Base-by-base conservation (phyloP, 805 yeast genomes). In the Kregervanrija delftensis region DNA sequence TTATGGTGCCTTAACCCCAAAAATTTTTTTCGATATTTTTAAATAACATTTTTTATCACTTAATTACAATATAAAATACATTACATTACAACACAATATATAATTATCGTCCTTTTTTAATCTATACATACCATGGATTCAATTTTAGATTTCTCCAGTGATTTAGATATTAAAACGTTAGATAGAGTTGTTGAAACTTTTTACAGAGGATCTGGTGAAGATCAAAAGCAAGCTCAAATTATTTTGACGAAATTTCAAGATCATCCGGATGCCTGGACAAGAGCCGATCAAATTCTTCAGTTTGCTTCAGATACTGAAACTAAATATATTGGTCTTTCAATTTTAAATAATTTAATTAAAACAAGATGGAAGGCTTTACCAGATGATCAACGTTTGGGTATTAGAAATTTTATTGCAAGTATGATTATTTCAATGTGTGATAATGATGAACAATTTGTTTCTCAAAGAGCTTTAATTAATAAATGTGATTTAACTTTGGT, bases 361-460 rank as follows among this genome's bases (percentile, higher is more conserved):
- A 85, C 95, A 41, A 79, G 90, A 57, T 93, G 99, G 99, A 93
- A 89, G 65, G 76, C 89, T 45, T 73, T 93, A 43, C 96, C 96
- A 10, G 81, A 77, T 47, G 89, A 83, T 36, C 96, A 93, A 67
- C 77, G 96, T 55, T 71, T 84, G 41, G 98, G 98, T 22, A 93
- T 93, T 54, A 79, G 99, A 60, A 89, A 91, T 61, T 93, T 93
- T 57, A 77, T 90, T 48, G 97, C 90, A 45, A 83, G 87, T 55
- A 90, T 93, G 96, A 86, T 93, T 57, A 84, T 93, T 49, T 74
- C 89, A 16, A 77, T 91, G 76, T 86, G 96, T 66, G 91, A 87
- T 49, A 86, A 86, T 60, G 95, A 87, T 48, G 68, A 72, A 9
- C 72, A 77, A 31, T 88, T 90, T 59, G 74, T 73, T 41, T 66